A percentile compares a stretch with the other conserved stretches of the same genome.
phyloP scores from a whole-genome alignment of 1,284 basidiomycete species.

The Pseudozyma flocculosa region DNA sequence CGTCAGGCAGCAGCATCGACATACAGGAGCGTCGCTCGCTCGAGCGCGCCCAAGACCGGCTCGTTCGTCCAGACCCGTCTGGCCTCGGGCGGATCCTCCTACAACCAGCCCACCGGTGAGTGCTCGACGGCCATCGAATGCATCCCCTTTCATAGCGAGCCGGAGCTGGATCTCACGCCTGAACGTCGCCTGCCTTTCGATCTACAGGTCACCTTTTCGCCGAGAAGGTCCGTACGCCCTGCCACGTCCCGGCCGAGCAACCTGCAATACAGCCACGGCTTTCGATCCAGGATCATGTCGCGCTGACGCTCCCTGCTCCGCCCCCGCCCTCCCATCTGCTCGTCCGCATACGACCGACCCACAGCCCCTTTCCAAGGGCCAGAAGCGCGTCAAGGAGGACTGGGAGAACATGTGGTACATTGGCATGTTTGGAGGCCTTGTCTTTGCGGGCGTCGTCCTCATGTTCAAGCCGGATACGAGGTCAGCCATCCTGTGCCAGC shows the following conservation, averaged over 20 bases:
- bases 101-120: slow-evolving; percentile 53
- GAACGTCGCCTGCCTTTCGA: too few species aligned
- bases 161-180: too few species aligned
- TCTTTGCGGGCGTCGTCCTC: slow-evolving; percentile 71
- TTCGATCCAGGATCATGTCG: too few species aligned
- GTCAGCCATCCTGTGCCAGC: slow-evolving; percentile 62
- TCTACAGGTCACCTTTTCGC: slow-evolving; percentile 48
- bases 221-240: slow-evolving; percentile 44
- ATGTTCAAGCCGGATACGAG: slow-evolving; percentile 96
- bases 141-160: not conserved
- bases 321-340: not conserved
- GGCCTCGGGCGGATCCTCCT: slow-evolving; percentile 35
- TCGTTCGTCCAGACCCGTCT: slow-evolving; percentile 13
- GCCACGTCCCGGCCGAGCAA: too few species aligned
- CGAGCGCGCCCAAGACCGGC: too few species aligned
- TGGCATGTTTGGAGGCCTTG: slow-evolving; percentile 81
- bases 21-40: not conserved
- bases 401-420: slow-evolving; percentile 65
- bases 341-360: not conserved
- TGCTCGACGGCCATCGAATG: not conserved
- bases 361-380: slow-evolving; percentile 65
- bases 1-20: not conserved
- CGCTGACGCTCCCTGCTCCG: too few species aligned
- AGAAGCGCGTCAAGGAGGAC: slow-evolving; percentile 79
- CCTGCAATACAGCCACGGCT: too few species aligned